phyloP scores from a whole-genome alignment of 768 basidiomycete genomes.

The Russula virescens region DNA sequence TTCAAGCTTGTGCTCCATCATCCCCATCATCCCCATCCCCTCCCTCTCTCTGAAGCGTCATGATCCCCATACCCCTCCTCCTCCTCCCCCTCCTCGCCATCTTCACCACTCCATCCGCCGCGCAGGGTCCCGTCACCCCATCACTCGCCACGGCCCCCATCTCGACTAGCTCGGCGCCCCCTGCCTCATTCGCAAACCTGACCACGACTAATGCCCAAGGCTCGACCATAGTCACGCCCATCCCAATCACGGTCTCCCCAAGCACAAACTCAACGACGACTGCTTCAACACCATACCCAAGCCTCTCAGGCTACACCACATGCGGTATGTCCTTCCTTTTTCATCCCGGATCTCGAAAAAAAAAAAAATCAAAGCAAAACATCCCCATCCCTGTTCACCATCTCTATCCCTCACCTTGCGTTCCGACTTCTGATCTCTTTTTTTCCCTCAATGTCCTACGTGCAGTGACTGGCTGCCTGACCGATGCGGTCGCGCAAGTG shows the following conservation, averaged over 20 bases:
- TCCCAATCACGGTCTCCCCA: conserved; percentile 21
- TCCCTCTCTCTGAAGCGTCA: neutral
- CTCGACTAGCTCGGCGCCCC: neutral
- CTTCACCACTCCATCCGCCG: neutral
- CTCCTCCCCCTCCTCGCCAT: neutral
- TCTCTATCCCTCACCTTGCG: neutral
- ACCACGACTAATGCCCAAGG: conserved; percentile 22
- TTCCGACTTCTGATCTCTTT: neutral
- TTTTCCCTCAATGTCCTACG: too few relatives aligned
- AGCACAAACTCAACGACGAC: conserved; percentile 3
- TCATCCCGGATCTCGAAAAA: neutral
- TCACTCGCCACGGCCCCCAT: neutral
- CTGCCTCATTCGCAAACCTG: conserved; percentile 9
- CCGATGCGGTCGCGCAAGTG: conserved; percentile 33
- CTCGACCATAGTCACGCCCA: conserved; percentile 15
- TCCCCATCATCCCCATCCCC: too few relatives aligned
- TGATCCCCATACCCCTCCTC: neutral
- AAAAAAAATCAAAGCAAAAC: neutral
- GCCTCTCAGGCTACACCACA: conserved; percentile 4
- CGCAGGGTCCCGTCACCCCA: neutral
- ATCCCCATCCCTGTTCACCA: too few relatives aligned
- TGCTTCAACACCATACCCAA: conserved; percentile 15
- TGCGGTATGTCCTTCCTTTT: conserved; percentile 23
- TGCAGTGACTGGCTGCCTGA: conserved; percentile 43
- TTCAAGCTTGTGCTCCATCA: too few relatives aligned